Base-by-base conservation (phyloP, 2,329 filamentous ascomycete genomes). In the Xylogone sp. region DNA sequence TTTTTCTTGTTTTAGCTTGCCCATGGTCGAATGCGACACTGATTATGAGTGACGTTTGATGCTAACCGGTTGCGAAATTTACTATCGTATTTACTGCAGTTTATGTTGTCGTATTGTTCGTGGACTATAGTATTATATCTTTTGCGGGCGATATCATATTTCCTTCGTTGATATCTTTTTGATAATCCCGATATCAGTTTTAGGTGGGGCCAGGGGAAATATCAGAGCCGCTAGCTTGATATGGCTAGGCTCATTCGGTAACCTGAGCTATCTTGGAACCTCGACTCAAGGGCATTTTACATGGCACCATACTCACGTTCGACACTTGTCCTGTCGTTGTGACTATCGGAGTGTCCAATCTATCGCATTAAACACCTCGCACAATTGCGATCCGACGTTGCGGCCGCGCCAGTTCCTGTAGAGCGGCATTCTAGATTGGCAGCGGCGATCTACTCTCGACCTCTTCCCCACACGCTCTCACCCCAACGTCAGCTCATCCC, bases 1-100 rank as follows among this genome's bases (percentile, higher is more conserved):
- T 59, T 68, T 68, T 43, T 52, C 53, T 10, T 54, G 52, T 51
- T 66, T 66, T 45, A 64, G 47, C 59, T 68, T 68, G 22, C 63
- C 65, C 66, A 68, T 68, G 24, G 24, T 52, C 51, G 34, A 39
- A 5, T 16, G 12, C n/a, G 34, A 18, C 13, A 16, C 4, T 18
- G 34, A 39, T 6, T 6, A n/a, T n/a, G n/a, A n/a, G n/a, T n/a
- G n/a, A n/a, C n/a, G n/a, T n/a, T n/a, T n/a, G n/a, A n/a, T n/a
- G n/a, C n/a, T n/a, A n/a, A n/a, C n/a, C n/a, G n/a, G n/a, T n/a
- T n/a, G n/a, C n/a, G n/a, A n/a, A n/a, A n/a, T n/a, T n/a, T n/a
- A n/a, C n/a, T n/a, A n/a, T n/a, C n/a, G n/a, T n/a, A n/a, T n/a
- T n/a, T n/a, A n/a, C n/a, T n/a, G n/a, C n/a, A n/a, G n/a, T n/a